Conservation (phyloP, 2,329 filamentous ascomycete species). For the Aureobasidium sp. region DNA sequence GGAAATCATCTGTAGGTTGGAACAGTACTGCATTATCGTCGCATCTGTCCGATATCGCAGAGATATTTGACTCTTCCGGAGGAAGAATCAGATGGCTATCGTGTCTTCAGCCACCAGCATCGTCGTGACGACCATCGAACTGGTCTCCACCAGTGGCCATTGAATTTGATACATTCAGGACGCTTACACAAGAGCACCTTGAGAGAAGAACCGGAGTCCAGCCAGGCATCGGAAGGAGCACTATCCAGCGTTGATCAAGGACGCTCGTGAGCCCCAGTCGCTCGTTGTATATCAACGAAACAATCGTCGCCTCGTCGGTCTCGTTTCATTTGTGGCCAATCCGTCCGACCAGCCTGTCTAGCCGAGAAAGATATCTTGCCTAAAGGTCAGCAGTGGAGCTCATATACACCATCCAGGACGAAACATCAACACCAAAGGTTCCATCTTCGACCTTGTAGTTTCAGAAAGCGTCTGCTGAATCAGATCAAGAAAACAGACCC, state of each 20-base stretch:
- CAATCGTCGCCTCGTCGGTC: background rate
- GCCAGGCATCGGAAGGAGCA: background rate
- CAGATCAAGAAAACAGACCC: too few relatives aligned
- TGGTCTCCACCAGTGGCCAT: too few relatives aligned
- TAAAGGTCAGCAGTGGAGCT: background rate
- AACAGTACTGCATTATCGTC: background rate
- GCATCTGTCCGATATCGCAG: background rate
- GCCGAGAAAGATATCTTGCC: background rate
- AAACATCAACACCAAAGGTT: background rate
- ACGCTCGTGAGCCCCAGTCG: too few relatives aligned
- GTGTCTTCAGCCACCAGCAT: background rate
- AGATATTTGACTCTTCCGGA: too few relatives aligned
- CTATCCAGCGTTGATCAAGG: background rate
- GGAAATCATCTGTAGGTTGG: background rate
- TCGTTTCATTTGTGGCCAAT: background rate
- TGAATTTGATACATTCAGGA: background rate
- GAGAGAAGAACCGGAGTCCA: background rate
- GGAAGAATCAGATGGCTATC: too few relatives aligned
- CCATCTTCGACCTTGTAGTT: too few relatives aligned
- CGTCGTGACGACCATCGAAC: background rate
- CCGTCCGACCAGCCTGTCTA: background rate
- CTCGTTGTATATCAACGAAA: background rate
- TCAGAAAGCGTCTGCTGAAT: too few relatives aligned
- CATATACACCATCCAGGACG: background rate
- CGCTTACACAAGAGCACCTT: too few relatives aligned